These are phyloP conservation scores for Lentinula novae-zelandiae DNA, from an alignment of 1,284 basidiomycete species.

Conservation along the genomic window DNA sequence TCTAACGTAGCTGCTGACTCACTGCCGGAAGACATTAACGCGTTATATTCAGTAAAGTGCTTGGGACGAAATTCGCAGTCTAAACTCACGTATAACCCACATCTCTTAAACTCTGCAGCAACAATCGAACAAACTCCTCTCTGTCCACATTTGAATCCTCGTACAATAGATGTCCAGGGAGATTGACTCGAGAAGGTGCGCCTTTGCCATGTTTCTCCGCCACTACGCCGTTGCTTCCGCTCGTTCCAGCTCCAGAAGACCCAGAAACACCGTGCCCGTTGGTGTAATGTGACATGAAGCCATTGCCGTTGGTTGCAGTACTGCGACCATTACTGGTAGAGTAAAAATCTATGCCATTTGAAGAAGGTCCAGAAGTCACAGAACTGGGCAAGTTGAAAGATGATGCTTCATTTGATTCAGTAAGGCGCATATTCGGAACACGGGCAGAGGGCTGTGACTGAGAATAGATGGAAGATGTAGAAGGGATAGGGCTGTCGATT, in stretches of 20 bases:
- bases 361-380: conserved; percentile 52
- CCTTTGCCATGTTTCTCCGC: conserved; percentile 42
- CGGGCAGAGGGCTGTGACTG: conserved; percentile 12
- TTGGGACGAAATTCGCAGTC: conserved; percentile 10
- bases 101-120: conserved; percentile 89
- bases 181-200: conserved; percentile 51
- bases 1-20: conserved; percentile 87
- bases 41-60: conserved; percentile 2
- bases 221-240: conserved; percentile 32
- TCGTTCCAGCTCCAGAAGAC: conserved; percentile 26
- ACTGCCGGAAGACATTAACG: conserved; percentile 38
- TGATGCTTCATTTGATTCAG: conserved; percentile 8
- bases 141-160: conserved; percentile 77
- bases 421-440: conserved; percentile 16
- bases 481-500: conserved; percentile 34
- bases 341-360: conserved; percentile 40
- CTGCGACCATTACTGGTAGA: conserved; percentile 38
- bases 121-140: conserved; percentile 88
- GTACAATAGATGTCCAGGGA: conserved; percentile 70
- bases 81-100: conserved; percentile 86
- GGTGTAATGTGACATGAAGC: conserved; percentile 29
- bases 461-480: conserved; percentile 1
- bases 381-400: conserved; percentile 45
- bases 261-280: conserved; percentile 30
- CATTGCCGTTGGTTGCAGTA: conserved; percentile 33